phyloP scores from a whole-genome alignment of 2,329 filamentous ascomycete genomes.

The Coleophoma eucalyptorum region DNA sequence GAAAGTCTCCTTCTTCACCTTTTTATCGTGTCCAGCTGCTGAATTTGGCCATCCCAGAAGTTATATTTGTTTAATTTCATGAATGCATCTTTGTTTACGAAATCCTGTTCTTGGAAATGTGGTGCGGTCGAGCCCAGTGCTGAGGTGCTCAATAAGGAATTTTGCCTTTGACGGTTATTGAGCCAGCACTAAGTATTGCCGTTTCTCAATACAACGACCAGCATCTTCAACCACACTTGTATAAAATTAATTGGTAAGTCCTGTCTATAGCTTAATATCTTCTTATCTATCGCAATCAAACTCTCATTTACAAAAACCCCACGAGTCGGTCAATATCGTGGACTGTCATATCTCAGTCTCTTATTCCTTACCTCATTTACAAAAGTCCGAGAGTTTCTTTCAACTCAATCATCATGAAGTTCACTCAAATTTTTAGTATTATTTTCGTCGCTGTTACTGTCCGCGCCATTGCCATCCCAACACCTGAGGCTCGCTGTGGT shows the following conservation, averaged over 20 bases:
- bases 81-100: not conserved
- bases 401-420: slow-evolving; percentile 39
- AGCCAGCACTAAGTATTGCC: no score
- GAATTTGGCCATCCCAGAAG: no score
- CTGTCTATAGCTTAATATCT: not conserved
- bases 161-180: not conserved
- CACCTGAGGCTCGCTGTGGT: slow-evolving; percentile 9
- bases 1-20: no score
- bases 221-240: no score
- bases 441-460: slow-evolving; percentile 34
- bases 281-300: slow-evolving; percentile 4
- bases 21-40: no score
- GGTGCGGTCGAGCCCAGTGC: not conserved
- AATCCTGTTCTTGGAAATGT: no score
- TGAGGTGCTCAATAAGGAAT: slow-evolving; percentile 2
- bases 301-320: slow-evolving; percentile 6
- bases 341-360: not conserved
- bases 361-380: not conserved
- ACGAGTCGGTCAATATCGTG: not conserved
- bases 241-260: not conserved
- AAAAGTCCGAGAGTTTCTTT: no score
- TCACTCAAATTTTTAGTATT: slow-evolving; percentile 36
- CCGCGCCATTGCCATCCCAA: slow-evolving; percentile 24
- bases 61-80: not conserved
- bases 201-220: not conserved